A percentile compares a stretch with the other conserved stretches of the same genome.
These are phyloP conservation scores for Colletotrichum gloeosporioides DNA, from an alignment of 2,329 filamentous ascomycete species.

Conservation along the genomic window DNA sequence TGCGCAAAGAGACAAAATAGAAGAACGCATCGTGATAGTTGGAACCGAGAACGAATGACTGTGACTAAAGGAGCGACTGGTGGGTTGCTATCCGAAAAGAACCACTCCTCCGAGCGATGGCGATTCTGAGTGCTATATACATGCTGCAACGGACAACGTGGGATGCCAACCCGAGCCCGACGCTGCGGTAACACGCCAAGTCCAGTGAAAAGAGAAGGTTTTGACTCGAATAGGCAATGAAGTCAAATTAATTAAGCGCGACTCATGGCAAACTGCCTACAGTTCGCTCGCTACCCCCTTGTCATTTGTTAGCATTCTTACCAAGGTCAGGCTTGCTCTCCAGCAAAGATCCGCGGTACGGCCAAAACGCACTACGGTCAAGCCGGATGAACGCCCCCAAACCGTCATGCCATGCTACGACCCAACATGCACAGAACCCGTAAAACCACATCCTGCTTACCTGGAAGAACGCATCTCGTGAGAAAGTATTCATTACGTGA, in stretches of 20 bases:
- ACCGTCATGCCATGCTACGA: not conserved
- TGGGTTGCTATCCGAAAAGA: not conserved
- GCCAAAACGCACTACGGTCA: not conserved
- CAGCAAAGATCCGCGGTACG: not conserved
- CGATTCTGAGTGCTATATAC: conserved; percentile 2
- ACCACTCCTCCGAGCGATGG: too few relatives aligned
- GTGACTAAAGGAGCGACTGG: not conserved
- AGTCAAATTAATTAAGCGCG: conserved; percentile 17
- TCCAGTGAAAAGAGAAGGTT: not conserved
- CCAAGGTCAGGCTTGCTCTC: not conserved
- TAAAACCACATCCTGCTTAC: not conserved
- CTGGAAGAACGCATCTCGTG: not conserved
- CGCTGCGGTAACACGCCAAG: not conserved
- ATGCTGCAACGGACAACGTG: not conserved
- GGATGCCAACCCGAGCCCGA: not conserved
- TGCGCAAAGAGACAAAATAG: conserved; percentile 3
- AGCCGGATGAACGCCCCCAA: not conserved
- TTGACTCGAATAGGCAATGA: conserved; percentile 2
- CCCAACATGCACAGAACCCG: not conserved
- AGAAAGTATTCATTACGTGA: not conserved
- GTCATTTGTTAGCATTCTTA: not conserved
- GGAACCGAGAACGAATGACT: not conserved
- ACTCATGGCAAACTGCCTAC: not conserved
- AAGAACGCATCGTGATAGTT: not conserved
- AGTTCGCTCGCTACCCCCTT: not conserved